These are phyloP conservation scores for Trametes cubensis DNA, from an alignment of 768 basidiomycete species.

Conservation along the genomic window DNA sequence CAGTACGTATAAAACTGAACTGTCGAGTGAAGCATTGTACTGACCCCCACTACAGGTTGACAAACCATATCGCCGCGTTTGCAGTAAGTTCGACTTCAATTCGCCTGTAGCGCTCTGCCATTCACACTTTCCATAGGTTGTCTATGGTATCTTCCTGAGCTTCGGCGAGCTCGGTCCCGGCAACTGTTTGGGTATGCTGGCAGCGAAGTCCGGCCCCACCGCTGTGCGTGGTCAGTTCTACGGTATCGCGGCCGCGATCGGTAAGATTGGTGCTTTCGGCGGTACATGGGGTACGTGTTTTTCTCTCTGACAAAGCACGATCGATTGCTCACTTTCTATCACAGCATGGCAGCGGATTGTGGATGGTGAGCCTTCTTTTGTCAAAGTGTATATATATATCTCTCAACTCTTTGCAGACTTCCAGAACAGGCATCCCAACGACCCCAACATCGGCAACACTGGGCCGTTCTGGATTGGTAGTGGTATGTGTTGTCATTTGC, in stretches of 20 bases:
- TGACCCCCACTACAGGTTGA: slow-evolving; percentile 49
- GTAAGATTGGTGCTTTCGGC: slow-evolving; percentile 82
- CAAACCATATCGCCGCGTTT: slow-evolving; percentile 69
- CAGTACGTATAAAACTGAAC: slow-evolving; percentile 36
- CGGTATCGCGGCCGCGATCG: slow-evolving; percentile 82
- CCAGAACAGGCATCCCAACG: slow-evolving; percentile 18
- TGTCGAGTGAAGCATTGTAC: neutral
- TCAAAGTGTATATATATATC: too few relatives aligned
- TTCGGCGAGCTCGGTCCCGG: slow-evolving; percentile 92
- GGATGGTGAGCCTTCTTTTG: slow-evolving; percentile 41
- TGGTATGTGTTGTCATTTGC: slow-evolving; percentile 40
- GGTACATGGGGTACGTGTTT: slow-evolving; percentile 72
- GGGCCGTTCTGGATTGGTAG: slow-evolving; percentile 91
- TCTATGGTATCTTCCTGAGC: slow-evolving; percentile 90
- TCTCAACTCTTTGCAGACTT: neutral
- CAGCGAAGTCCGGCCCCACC: slow-evolving; percentile 84
- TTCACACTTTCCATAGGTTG: slow-evolving; percentile 46
- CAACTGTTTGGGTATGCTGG: slow-evolving; percentile 83
- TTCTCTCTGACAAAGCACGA: neutral
- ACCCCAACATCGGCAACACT: slow-evolving; percentile 62
- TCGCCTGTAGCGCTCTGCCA: neutral
- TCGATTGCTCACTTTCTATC: neutral
- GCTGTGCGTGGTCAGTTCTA: slow-evolving; percentile 86
- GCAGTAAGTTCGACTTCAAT: slow-evolving; percentile 48
- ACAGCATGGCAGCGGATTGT: slow-evolving; percentile 72